Base-by-base conservation (phyloP, 768 basidiomycete genomes). In the Arthromyces matolae region DNA sequence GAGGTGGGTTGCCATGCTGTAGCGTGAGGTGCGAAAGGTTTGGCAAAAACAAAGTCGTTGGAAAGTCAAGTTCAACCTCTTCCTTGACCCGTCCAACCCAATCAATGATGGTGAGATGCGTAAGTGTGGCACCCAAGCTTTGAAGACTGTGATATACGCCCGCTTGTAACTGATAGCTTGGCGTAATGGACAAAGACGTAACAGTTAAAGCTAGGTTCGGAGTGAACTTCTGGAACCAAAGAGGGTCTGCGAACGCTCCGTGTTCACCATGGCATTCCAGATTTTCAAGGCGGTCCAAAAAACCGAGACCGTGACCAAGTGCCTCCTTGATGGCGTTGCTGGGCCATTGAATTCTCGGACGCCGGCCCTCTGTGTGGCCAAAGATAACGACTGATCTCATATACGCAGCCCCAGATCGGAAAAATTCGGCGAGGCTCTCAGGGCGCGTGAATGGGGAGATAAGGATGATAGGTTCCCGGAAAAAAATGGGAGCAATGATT, bases 251-350 rank as follows among this genome's bases (percentile, higher is more conserved):
- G 12, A 49, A 49, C 19, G 41, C 42, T 31, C 29, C 42, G 27
- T 49, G 48, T 13, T 49, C 48, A 9, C 48, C 42, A n/a, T 49
- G 48, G 5, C 48, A 49, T 13, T 49, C 48, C 27, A 49, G 14
- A 14, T 49, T 49, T 27, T 49, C 8, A n/a, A 49, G 27, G 16
- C 27, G n/a, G 19, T 40, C 42, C 47, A 49, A 31, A n/a, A 49
- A 33, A n/a, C 47, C 47, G n/a, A 49, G 47, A 10, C 41, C 47
- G 19, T 42, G 40, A 13, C 47, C 47, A 13, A 42, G 47, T 36
- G 47, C 41, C 34, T 49, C 41, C 27, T 42, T 49, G 7, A 49
- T 36, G n/a, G 34, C 34, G 22, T 24, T 13, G 25, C 40, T 49
- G 12, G 41, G 47, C 41, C 47, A 49, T 36, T 42, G 41, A 23